These are phyloP conservation scores for Lavandula angustifolia DNA, from an alignment of 257 asterid genomes.

Conservation along the genomic window DNA sequence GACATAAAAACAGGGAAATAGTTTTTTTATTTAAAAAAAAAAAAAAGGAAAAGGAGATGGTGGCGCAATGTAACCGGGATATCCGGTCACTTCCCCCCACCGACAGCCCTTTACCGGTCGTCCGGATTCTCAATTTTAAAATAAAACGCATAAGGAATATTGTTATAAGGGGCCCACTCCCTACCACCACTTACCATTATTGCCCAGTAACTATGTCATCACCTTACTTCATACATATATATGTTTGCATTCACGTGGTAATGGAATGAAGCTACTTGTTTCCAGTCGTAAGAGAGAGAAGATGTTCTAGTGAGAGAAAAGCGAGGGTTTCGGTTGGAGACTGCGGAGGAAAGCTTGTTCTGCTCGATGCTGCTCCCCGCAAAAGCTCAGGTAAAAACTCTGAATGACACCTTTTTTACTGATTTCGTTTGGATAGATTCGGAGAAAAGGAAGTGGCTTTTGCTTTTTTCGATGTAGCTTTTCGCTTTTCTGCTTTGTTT, in stretches of 20 bases:
- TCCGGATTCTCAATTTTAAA: background rate
- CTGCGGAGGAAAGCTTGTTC: slow-evolving; percentile 27
- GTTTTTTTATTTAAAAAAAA: too few species aligned
- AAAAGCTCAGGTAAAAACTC: slow-evolving; percentile 38
- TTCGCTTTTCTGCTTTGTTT: slow-evolving; percentile 17
- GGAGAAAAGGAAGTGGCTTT: slow-evolving; percentile 26
- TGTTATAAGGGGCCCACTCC: slow-evolving; percentile 29
- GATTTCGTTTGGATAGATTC: slow-evolving; percentile 12
- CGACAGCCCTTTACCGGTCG: slow-evolving; percentile 60
- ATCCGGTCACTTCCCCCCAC: slow-evolving; percentile 61
- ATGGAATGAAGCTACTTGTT: slow-evolving; percentile 23
- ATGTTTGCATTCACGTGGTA: background rate
- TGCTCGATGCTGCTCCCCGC: slow-evolving; percentile 32
- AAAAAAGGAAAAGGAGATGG: background rate
- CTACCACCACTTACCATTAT: slow-evolving; percentile 38
- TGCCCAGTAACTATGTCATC: slow-evolving; percentile 12
- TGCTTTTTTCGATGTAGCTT: slow-evolving; percentile 13
- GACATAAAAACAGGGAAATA: too few species aligned
- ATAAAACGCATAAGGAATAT: background rate
- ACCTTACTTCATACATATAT: slow-evolving; percentile 16
- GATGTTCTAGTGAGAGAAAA: slow-evolving; percentile 22
- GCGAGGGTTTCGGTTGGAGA: slow-evolving; percentile 21
- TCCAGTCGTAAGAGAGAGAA: slow-evolving; percentile 30
- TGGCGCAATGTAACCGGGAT: slow-evolving; percentile 61
- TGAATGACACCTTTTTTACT: slow-evolving; percentile 34